Evolutionary conservation across 768 basidiomycete species (phyloP), one percentile per base, ranked within the genome.

Genomic region (Suillus lakei): DNA sequence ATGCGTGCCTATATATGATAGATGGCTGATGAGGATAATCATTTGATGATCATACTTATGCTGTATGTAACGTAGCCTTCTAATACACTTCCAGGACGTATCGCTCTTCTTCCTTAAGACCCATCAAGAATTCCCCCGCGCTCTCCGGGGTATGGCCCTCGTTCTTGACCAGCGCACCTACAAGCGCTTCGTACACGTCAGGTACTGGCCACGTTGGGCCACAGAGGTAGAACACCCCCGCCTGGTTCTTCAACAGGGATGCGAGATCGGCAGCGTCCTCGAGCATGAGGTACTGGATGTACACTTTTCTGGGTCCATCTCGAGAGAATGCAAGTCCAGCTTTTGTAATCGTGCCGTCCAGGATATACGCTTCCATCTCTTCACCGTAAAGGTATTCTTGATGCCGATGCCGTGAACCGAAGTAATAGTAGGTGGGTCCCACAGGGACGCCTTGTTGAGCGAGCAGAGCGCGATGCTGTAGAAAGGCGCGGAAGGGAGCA

Each of bases 151-250:
- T 84, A 74, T 86, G 81, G 18, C 88, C 88, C 66, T 90, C 88
- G 72, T 89, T 88, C 74, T 88, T 87, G 32, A 85, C 85, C 67
- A 98, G 80, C 3, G 95, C 92, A 23, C 88, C 88, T 26, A 96
- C 90, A 58, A 99, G 83, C 0, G 98, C 93, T 77, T 97, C 91
- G 72, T 93, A 97, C 6, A 99, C 95, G 73, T 99, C 98, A 2
- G 98, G 96, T 26, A 99, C 97, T n/a, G 98, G 98, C 97, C 96
- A 98, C 32, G 97, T 99, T 43, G 97, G 98, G 32, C 97, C 97
- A 76, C 98, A 98, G 53, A 99, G 83, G 78, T 98, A 99, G 81
- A 99, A 99, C 55, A 89, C 92, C 38, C 94, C 95, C 48, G 85
- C 72, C 67, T 89, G 85, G 64, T 88, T 82, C 70, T 89, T 82